These are phyloP conservation scores for Termitomyces bulborhizus DNA, from an alignment of 768 basidiomycete genomes.

Conservation along the genomic window DNA sequence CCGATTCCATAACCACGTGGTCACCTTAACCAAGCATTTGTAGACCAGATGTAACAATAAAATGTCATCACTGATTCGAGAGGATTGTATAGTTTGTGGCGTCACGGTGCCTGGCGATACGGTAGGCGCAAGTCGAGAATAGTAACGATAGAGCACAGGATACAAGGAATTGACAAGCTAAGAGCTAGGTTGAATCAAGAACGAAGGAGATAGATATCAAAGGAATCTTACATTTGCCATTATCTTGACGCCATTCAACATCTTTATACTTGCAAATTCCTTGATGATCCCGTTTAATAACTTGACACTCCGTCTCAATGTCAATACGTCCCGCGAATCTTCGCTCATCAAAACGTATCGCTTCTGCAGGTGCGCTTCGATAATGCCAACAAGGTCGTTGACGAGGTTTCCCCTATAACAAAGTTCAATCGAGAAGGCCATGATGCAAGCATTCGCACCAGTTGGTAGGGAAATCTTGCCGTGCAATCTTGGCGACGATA, in stretches of 20 bases:
- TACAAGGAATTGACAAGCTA: slow-evolving; percentile 51
- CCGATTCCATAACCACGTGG: slow-evolving; percentile 65
- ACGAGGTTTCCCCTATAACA: slow-evolving; percentile 53
- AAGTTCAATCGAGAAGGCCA: neutral
- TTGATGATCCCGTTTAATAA: slow-evolving; percentile 63
- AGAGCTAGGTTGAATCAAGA: neutral
- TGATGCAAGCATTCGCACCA: slow-evolving; percentile 42
- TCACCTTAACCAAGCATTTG: slow-evolving; percentile 69
- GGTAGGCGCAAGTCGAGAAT: slow-evolving; percentile 44
- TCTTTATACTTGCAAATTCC: slow-evolving; percentile 65
- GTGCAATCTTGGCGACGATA: slow-evolving; percentile 70
- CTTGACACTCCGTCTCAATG: slow-evolving; percentile 55
- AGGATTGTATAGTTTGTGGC: slow-evolving; percentile 37
- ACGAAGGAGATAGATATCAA: neutral
- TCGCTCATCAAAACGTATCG: slow-evolving; percentile 37
- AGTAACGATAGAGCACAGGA: slow-evolving; percentile 51
- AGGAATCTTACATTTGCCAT: slow-evolving; percentile 50
- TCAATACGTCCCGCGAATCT: slow-evolving; percentile 38
- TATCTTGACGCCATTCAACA: slow-evolving; percentile 58
- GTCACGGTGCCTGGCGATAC: slow-evolving; percentile 31
- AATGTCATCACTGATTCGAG: slow-evolving; percentile 32
- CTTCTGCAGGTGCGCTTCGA: slow-evolving; percentile 47
- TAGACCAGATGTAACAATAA: slow-evolving; percentile 61
- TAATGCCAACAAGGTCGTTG: slow-evolving; percentile 43
- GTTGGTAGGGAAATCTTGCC: slow-evolving; percentile 64